phyloP scores from a whole-genome alignment of 352 stramenopile genomes.

The Phytopythium montanum region DNA sequence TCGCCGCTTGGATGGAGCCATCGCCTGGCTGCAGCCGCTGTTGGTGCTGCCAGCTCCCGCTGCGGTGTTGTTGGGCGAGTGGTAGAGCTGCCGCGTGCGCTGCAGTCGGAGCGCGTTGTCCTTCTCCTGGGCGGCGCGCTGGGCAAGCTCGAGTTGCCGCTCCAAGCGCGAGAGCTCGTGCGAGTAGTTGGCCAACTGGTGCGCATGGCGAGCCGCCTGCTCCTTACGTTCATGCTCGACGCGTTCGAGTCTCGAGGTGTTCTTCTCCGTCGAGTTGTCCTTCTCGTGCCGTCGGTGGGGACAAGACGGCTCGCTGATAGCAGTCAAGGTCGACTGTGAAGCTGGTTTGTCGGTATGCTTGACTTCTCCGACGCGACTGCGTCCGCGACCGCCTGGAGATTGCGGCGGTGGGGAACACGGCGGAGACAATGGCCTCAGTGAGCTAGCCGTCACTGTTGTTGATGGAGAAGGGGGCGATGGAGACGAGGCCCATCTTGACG shows the following conservation, averaged over 20 bases:
- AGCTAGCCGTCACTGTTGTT: not conserved
- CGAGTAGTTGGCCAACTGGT: conserved; percentile 66
- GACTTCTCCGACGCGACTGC: not conserved
- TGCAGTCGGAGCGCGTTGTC: conserved; percentile 57
- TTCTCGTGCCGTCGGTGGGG: not conserved
- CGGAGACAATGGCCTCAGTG: not conserved
- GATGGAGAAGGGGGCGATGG: not conserved
- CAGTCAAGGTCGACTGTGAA: not conserved
- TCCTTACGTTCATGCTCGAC: conserved; percentile 52
- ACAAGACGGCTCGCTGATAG: not conserved
- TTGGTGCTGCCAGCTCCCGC: not conserved
- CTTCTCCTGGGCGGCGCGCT: conserved; percentile 42
- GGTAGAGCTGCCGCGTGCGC: conserved; percentile 51
- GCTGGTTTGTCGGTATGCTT: not conserved
- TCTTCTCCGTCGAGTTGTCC: conserved; percentile 20
- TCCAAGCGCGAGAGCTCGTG: conserved; percentile 67
- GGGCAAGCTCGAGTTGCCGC: conserved; percentile 54
- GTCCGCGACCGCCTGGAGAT: not conserved
- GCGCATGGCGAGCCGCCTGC: conserved; percentile 34
- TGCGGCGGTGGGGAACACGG: not conserved
- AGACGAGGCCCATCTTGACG: not conserved
- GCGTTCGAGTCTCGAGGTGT: conserved; percentile 29
- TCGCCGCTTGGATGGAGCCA: not conserved
- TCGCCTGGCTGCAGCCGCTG: not conserved
- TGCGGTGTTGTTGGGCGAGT: not conserved